Base-by-base conservation (phyloP, 345 rosid genomes). In the Salix exigua region DNA sequence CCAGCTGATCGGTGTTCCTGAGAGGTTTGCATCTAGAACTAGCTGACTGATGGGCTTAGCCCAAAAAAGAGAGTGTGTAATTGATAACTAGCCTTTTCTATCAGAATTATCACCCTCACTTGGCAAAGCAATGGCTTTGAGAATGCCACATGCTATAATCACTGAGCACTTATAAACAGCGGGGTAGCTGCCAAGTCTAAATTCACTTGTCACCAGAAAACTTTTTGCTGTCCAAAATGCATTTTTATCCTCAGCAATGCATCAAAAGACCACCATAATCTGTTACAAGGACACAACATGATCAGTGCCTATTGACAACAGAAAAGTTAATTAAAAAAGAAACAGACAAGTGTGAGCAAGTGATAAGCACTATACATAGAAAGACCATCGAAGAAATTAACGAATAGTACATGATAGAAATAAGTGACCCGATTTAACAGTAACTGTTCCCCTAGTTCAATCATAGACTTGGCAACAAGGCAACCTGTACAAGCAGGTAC, bases 1-100 rank as follows among this genome's bases (percentile, higher is more conserved):
- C 86, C 77, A 23, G 92, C 85, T 23, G 94, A 78, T 77, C 68
- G 88, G 73, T 80, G 90, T 55, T 93, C 84, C 84, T 86, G 88
- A 81, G 99, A 89, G 50, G 87, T 89, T 85, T 81, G 93, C 99
- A 93, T 93, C 84, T 74, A 66, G 77, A 71, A 48, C 51, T 70
- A 37, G 61, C 18, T 38, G 44, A 35, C 79, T 26, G 61, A 73
- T 63, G 42, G 10, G 58, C 74, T 55, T 63, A 25, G 33, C 50
- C 16, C 53, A 21, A 55, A 66, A 71, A 71, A 63, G 33, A 61
- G 46, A 21, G 2, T 19, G 62, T n/a, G 30, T 1, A 60, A 68
- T 1, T 63, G 64, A 44, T 55, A 60, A 7, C 13, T 69, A 60
- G 42, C 26, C 65, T 42, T 30, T 38, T 63, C 73, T 69, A 68